These are phyloP conservation scores for Nitzschia inconspicua DNA, from an alignment of 108 stramenopile genomes.

Conservation along the genomic window DNA sequence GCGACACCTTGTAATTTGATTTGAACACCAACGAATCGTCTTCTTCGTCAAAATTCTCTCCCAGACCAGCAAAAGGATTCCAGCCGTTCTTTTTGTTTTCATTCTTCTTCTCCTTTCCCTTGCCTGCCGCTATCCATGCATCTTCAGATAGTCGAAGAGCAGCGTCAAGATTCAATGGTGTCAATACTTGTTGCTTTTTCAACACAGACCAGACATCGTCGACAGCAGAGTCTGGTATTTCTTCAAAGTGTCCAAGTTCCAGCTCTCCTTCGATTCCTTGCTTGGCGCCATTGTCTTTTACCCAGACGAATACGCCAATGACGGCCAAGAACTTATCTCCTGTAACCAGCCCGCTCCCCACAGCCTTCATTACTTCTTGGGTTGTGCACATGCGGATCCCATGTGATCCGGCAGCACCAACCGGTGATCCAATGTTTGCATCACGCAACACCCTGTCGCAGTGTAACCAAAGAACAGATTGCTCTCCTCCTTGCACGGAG, in stretches of 20 bases:
- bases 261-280: conserved; percentile 66
- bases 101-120: not conserved
- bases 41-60: conserved; percentile 79
- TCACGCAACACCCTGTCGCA: conserved; percentile 40
- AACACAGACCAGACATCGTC: conserved; percentile 45
- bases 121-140: conserved; percentile 49
- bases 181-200: conserved; percentile 48
- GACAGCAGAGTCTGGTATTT: conserved; percentile 38
- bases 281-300: conserved; percentile 36
- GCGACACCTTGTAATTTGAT: conserved; percentile 63
- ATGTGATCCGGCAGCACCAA: conserved; percentile 44
- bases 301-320: conserved; percentile 63
- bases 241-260: conserved; percentile 55
- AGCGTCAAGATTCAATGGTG: conserved; percentile 38
- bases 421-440: conserved; percentile 42
- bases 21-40: conserved; percentile 72
- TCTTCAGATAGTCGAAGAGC: conserved; percentile 38
- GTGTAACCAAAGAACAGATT: conserved; percentile 75
- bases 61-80: conserved; percentile 41
- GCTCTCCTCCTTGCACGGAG: conserved; percentile 48
- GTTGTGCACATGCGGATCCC: conserved; percentile 74
- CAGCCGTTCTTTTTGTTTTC: conserved; percentile 1
- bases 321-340: conserved; percentile 73
- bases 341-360: conserved; percentile 49
- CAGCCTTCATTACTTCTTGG: conserved; percentile 60